These are phyloP conservation scores for Fraxinus floribunda DNA, from an alignment of 305 asterid species.

Conservation along the genomic window DNA sequence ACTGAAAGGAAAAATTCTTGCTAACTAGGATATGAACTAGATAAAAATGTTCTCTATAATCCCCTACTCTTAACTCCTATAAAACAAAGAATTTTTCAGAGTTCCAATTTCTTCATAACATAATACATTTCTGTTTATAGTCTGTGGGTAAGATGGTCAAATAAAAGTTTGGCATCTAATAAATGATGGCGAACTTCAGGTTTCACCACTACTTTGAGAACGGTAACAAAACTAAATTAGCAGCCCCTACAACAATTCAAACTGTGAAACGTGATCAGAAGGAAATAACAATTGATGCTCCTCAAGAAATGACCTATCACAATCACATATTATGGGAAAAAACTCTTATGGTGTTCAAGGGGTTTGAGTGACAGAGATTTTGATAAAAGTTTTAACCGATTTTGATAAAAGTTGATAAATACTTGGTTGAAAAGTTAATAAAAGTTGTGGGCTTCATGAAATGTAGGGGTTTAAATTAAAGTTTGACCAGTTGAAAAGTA, in stretches of 20 bases:
- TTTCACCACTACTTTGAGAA: conserved; percentile 8
- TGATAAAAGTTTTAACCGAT: neutral
- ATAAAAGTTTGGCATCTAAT: conserved; percentile 12
- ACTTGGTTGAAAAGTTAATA: neutral
- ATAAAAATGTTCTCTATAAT: neutral
- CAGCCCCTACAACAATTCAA: neutral
- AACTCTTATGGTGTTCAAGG: conserved; percentile 4
- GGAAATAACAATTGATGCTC: neutral
- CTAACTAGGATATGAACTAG: neutral
- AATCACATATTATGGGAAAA: neutral
- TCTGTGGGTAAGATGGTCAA: neutral
- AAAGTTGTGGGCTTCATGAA: neutral
- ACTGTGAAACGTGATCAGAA: conserved; percentile 11
- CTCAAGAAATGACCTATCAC: neutral
- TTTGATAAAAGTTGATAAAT: neutral
- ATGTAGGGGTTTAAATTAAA: neutral
- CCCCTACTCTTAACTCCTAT: neutral
- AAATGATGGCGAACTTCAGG: conserved; percentile 13
- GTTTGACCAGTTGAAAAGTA: neutral
- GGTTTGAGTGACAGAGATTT: neutral
- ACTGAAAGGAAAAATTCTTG: neutral
- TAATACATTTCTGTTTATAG: neutral
- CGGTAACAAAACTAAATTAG: neutral
- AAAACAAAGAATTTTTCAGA: neutral
- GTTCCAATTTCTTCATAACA: conserved; percentile 7